A percentile compares a stretch with the other conserved stretches of the same genome.
phyloP scores from a whole-genome alignment of 2,329 filamentous ascomycete genomes.

The Thielaviopsis punctulata region DNA sequence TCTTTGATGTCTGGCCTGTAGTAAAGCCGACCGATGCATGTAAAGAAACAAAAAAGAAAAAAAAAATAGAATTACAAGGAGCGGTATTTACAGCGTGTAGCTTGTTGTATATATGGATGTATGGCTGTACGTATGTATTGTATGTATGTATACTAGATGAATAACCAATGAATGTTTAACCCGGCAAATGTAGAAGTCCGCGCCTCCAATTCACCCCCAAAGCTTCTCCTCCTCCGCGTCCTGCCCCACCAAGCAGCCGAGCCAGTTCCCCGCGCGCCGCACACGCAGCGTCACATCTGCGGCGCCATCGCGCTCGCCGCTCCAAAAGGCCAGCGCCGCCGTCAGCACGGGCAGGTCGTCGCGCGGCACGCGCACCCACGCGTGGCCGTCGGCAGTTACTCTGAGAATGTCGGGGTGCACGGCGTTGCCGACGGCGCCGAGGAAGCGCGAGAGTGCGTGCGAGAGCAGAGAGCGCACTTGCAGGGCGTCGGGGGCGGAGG shows the following conservation, averaged over 20 bases:
- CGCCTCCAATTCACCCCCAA: no score
- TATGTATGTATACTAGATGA: not conserved
- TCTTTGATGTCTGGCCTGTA: conserved; percentile 46
- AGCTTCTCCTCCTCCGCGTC: conserved; percentile 26
- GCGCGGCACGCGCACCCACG: conserved; percentile 48
- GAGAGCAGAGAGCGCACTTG: conserved; percentile 46
- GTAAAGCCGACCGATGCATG: not conserved
- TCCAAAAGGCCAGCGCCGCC: conserved; percentile 49
- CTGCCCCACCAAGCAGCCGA: conserved; percentile 39
- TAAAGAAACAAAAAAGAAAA: conserved; percentile 7
- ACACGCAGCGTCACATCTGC: conserved; percentile 36
- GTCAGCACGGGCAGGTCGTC: conserved; percentile 43
- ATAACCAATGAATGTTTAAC: not conserved
- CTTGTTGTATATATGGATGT: not conserved
- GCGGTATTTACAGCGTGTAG: not conserved
- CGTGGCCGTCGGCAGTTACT: conserved; percentile 32
- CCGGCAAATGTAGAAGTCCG: not conserved
- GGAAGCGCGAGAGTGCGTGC: conserved; percentile 46
- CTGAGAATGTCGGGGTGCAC: conserved; percentile 57
- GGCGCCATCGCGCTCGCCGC: conserved; percentile 27
- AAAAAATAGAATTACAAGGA: not conserved
- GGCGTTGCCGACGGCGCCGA: conserved; percentile 49
- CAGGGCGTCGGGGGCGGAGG: conserved; percentile 36
- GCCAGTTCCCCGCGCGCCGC: conserved; percentile 43
- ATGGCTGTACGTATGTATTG: no score